A percentile compares a stretch with the other conserved stretches of the same genome.
Conservation (phyloP, 441 rosid species). For the Aleurites moluccanus region DNA sequence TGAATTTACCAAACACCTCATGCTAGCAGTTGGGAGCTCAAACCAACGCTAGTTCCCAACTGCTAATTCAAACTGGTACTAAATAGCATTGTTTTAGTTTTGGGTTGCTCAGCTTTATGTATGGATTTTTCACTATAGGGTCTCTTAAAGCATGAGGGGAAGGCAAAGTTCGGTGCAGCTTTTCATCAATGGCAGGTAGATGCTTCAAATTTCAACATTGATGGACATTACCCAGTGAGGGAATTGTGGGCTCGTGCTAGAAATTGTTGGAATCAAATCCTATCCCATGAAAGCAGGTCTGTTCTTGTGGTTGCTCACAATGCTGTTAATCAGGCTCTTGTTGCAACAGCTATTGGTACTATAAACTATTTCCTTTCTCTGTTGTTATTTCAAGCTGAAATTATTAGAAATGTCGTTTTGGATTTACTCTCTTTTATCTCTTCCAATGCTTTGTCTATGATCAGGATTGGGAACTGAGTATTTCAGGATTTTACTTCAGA, state of each 20-base stretch:
- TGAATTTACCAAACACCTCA: too few relatives aligned
- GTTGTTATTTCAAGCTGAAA: conserved; percentile 7
- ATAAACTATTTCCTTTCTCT: conserved; percentile 8
- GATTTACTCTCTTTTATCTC: not conserved
- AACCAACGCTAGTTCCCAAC: too few relatives aligned
- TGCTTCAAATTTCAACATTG: conserved; percentile 73
- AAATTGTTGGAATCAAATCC: conserved; percentile 64
- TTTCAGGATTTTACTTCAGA: conserved; percentile 84
- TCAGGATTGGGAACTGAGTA: conserved; percentile 78
- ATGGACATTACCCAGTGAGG: conserved; percentile 84
- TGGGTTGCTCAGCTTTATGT: conserved; percentile 13
- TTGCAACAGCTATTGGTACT: conserved; percentile 83
- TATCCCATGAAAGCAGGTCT: conserved; percentile 71
- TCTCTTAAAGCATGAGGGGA: conserved; percentile 79
- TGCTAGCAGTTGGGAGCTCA: too few relatives aligned
- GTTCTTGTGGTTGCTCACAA: conserved; percentile 96
- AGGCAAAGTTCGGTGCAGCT: conserved; percentile 69
- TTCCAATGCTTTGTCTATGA: conserved; percentile 13
- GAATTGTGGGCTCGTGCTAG: conserved; percentile 85
- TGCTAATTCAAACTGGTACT: too few relatives aligned
- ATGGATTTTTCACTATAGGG: conserved; percentile 42
- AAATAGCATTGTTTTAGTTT: not conserved
- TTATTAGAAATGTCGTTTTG: not conserved
- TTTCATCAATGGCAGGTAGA: conserved; percentile 78
- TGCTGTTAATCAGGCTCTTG: conserved; percentile 91